Evolutionary conservation across 495 filamentous ascomycete genomes (phyloP).

Genomic region (Durotheca rogersii): DNA sequence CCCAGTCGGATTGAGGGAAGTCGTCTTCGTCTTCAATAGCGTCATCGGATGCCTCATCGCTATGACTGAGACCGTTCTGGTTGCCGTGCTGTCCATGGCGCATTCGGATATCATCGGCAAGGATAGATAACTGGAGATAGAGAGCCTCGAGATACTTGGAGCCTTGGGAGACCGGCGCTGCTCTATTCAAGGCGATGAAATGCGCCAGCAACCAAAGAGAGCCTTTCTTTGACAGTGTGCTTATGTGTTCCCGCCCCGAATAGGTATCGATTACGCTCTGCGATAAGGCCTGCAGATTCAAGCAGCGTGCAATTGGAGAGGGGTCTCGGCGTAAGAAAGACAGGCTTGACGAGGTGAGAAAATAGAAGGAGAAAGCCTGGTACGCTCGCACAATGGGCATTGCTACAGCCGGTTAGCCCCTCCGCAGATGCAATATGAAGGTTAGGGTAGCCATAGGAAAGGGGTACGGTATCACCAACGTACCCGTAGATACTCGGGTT

Average conservation of each 20-base stretch:
- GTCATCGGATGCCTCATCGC: conserved; percentile 19
- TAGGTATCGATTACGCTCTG: conserved; percentile 30
- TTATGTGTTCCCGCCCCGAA: conserved; percentile 1
- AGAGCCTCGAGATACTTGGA: conserved; percentile 65
- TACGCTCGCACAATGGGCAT: conserved; percentile 27
- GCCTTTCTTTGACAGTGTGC: conserved; percentile 31
- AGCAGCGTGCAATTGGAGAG: conserved; percentile 7
- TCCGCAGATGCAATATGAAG: neutral
- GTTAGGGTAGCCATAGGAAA: neutral
- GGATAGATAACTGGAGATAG: conserved; percentile 33
- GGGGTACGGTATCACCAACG: neutral
- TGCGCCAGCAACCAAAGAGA: conserved; percentile 78
- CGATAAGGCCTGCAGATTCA: conserved; percentile 36
- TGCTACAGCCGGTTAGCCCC: conserved; percentile 10
- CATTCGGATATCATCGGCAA: conserved; percentile 39
- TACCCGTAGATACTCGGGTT: neutral
- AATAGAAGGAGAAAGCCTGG: conserved; percentile 41
- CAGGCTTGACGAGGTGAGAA: conserved; percentile 35
- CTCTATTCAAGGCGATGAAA: conserved; percentile 71
- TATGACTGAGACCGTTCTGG: neutral
- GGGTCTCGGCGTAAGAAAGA: conserved; percentile 18
- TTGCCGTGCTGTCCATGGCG: conserved; percentile 28
- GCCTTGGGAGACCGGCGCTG: conserved; percentile 44
- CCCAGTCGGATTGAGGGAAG: conserved; percentile 36
- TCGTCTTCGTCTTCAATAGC: conserved; percentile 22